Conservation (phyloP, 306 rosid genomes). For the Senna siamea region DNA sequence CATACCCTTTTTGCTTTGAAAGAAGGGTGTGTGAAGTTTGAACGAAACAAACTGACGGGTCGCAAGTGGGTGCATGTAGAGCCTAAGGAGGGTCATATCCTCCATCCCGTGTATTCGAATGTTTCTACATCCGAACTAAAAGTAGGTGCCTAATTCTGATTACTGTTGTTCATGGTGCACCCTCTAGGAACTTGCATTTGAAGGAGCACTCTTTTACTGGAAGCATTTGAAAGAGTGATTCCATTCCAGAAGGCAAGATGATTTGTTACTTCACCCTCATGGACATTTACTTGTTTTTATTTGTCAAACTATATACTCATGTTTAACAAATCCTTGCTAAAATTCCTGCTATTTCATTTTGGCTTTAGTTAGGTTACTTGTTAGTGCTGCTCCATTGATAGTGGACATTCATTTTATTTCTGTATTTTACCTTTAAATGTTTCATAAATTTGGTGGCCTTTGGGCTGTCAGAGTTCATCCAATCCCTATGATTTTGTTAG, state of each 20-base stretch:
- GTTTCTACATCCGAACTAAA: not conserved
- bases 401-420: not conserved
- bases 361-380: not conserved
- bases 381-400: not conserved
- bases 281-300: not conserved
- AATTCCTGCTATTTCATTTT: not conserved
- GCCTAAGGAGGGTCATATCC: constrained; percentile 51
- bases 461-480: too few species aligned
- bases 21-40: constrained; percentile 81
- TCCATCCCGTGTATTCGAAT: not conserved
- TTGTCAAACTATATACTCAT: not conserved
- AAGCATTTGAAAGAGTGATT: not conserved
- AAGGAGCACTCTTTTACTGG: not conserved
- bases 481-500: too few species aligned
- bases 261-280: not conserved
- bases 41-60: constrained; percentile 72
- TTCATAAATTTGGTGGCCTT: not conserved
- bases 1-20: constrained; percentile 82
- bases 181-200: not conserved
- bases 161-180: too few species aligned
- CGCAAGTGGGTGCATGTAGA: constrained; percentile 81
- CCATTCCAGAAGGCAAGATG: not conserved
- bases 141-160: not conserved
- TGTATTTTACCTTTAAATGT: not conserved
- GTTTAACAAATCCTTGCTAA: not conserved